Evolutionary conservation across 148 eudicot species (phyloP).

Genomic region (Rhododendron ovatum): DNA sequence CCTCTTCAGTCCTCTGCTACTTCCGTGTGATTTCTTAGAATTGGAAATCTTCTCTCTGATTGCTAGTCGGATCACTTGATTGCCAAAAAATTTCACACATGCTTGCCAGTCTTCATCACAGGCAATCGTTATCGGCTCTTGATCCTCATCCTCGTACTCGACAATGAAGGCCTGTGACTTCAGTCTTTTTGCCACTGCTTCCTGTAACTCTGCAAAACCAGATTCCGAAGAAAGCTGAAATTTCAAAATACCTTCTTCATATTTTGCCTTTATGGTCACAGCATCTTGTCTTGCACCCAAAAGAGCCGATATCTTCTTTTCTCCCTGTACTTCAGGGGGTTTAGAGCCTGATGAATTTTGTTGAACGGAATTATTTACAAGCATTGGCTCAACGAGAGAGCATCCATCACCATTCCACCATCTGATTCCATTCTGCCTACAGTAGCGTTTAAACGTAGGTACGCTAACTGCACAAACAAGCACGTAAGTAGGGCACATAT

Average conservation of each 20-base stretch:
- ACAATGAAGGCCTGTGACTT: constrained; percentile 58
- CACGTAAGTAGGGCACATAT: background rate
- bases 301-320: background rate
- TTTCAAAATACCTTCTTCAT: constrained; percentile 57
- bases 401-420: background rate
- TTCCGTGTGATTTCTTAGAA: constrained; percentile 63
- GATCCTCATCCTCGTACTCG: constrained; percentile 76
- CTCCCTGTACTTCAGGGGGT: background rate
- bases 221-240: constrained; percentile 47
- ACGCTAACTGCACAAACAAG: background rate
- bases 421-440: background rate
- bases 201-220: constrained; percentile 46
- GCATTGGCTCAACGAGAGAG: background rate
- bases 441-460: background rate
- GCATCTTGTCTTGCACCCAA: background rate
- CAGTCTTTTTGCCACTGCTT: constrained; percentile 71
- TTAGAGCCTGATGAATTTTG: background rate
- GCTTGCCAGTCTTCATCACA: constrained; percentile 71
- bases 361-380: background rate
- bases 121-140: constrained; percentile 60
- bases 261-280: constrained; percentile 2
- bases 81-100: constrained; percentile 53
- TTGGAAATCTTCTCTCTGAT: constrained; percentile 28
- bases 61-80: constrained; percentile 43
- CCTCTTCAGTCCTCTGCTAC: constrained; percentile 40